These are phyloP conservation scores for Nymphaea thermarum DNA, from an alignment of 164 flowering plant species.

Conservation along the genomic window DNA sequence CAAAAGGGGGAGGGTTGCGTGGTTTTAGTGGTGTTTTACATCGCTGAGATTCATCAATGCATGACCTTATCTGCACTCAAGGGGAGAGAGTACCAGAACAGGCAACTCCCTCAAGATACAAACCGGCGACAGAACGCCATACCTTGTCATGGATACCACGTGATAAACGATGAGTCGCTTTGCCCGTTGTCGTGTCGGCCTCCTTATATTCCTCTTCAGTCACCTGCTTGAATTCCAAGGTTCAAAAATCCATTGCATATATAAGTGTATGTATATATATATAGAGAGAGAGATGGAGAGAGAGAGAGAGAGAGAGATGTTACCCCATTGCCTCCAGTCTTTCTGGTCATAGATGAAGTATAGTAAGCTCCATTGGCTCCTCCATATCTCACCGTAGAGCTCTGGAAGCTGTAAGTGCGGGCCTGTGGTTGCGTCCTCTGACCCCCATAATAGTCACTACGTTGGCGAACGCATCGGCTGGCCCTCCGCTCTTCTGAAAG, in stretches of 20 bases:
- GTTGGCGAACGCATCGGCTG: slow-evolving; percentile 11
- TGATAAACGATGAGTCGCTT: slow-evolving; percentile 67
- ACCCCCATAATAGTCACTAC: slow-evolving; percentile 13
- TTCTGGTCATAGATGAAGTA: slow-evolving; percentile 61
- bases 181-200: slow-evolving; percentile 69
- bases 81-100: too few species aligned
- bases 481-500: slow-evolving; percentile 18
- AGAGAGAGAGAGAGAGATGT: slow-evolving; percentile 11
- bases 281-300: neutral
- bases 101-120: too few species aligned
- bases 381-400: slow-evolving; percentile 74
- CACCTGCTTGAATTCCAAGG: slow-evolving; percentile 24
- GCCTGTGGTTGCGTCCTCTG: slow-evolving; percentile 19
- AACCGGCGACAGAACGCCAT: neutral
- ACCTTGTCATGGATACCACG: slow-evolving; percentile 80
- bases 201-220: slow-evolving; percentile 67
- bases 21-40: too few species aligned
- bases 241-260: slow-evolving; percentile 1
- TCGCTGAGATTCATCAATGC: too few species aligned
- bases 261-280: neutral
- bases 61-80: too few species aligned
- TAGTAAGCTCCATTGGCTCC: slow-evolving; percentile 83
- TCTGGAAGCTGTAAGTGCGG: slow-evolving; percentile 40
- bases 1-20: too few species aligned
- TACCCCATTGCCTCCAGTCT: slow-evolving; percentile 83